phyloP scores from a whole-genome alignment of 768 basidiomycete species.

The Leucocoprinus sp. region DNA sequence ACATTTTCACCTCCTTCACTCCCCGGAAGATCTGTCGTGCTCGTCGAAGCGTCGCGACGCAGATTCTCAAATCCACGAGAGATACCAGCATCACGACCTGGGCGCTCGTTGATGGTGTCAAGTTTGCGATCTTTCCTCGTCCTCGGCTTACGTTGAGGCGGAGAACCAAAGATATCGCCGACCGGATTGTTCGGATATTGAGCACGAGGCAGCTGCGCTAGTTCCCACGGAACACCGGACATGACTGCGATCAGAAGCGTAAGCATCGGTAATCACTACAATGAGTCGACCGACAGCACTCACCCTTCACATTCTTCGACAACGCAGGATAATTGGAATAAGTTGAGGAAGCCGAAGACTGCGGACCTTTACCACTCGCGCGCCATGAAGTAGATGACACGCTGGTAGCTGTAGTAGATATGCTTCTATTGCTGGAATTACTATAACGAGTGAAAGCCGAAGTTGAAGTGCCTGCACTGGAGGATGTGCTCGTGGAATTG shows the following conservation, averaged over 20 bases:
- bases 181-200: constrained; percentile 46
- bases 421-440: constrained; percentile 62
- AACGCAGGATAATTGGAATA: constrained; percentile 25
- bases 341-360: constrained; percentile 21
- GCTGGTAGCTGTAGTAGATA: constrained; percentile 77
- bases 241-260: constrained; percentile 42
- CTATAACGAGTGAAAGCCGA: constrained; percentile 77
- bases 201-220: constrained; percentile 60
- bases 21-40: constrained; percentile 61
- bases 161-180: constrained; percentile 55
- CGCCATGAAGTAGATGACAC: constrained; percentile 72
- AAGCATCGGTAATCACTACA: constrained; percentile 7
- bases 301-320: constrained; percentile 79
- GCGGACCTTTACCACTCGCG: constrained; percentile 33
- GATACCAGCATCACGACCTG: constrained; percentile 24
- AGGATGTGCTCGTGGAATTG: constrained; percentile 63
- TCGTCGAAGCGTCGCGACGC: constrained; percentile 61
- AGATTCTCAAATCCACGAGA: constrained; percentile 37
- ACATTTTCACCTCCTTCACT: constrained; percentile 22
- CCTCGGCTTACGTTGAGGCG: constrained; percentile 55
- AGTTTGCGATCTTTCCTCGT: constrained; percentile 60
- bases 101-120: constrained; percentile 72
- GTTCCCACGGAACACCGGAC: constrained; percentile 70
- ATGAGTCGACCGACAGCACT: constrained; percentile 22
- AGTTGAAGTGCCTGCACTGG: constrained; percentile 60